Conservation (phyloP, 768 basidiomycete species). For the Russula sp. region DNA sequence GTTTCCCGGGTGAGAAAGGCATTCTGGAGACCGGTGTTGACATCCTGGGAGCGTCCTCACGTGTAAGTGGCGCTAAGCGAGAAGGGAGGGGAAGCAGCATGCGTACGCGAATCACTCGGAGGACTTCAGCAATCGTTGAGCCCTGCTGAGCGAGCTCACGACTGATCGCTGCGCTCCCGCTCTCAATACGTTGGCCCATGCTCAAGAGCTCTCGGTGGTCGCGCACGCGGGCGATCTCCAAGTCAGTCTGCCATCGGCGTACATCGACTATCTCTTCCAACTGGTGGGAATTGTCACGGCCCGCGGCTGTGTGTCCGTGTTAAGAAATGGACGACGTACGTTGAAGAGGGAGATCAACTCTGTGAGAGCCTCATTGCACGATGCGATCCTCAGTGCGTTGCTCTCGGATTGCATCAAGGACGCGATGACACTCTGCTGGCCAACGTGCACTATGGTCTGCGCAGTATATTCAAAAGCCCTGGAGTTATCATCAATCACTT, state of each 20-base stretch:
- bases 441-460: slow-evolving; percentile 13
- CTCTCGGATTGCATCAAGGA: slow-evolving; percentile 17
- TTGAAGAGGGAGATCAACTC: slow-evolving; percentile 19
- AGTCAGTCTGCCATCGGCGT: slow-evolving; percentile 14
- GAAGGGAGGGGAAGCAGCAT: too few species aligned
- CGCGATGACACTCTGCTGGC: slow-evolving; percentile 16
- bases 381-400: slow-evolving; percentile 17
- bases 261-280: slow-evolving; percentile 17
- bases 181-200: slow-evolving; percentile 16
- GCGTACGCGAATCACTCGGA: slow-evolving; percentile 13
- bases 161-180: slow-evolving; percentile 12
- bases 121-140: slow-evolving; percentile 14
- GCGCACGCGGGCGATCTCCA: slow-evolving; percentile 11
- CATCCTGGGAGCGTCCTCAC: background rate
- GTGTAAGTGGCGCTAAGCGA: background rate
- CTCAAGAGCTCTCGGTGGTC: slow-evolving; percentile 17
- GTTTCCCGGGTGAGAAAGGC: background rate
- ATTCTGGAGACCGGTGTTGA: background rate
- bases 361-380: slow-evolving; percentile 19
- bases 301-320: too few species aligned
- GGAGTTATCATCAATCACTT: background rate
- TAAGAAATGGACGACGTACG: background rate
- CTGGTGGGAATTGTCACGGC: background rate
- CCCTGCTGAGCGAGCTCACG: slow-evolving; percentile 20
- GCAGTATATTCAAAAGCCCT: slow-evolving; percentile 19